phyloP scores from a whole-genome alignment of 2,329 filamentous ascomycete species.

The Claviceps citrina region DNA sequence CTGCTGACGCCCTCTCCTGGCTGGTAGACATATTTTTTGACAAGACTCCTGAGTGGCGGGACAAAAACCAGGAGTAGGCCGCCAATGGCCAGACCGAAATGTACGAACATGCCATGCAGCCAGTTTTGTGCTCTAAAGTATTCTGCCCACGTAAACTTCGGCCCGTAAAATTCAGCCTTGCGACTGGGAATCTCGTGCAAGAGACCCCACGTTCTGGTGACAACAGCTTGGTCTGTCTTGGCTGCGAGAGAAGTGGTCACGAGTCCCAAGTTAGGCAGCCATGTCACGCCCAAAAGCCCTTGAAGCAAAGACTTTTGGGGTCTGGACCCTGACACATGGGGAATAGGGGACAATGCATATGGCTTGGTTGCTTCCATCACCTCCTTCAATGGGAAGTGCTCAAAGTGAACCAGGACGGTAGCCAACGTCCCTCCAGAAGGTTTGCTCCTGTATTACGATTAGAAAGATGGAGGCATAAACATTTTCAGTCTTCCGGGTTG shows the following conservation, averaged over 20 bases:
- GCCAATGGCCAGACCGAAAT: constrained; percentile 31
- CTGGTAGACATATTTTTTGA: constrained; percentile 29
- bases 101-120: constrained; percentile 33
- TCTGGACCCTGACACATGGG: constrained; percentile 23
- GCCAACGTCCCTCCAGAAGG: constrained; percentile 54
- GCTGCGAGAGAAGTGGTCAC: constrained; percentile 37
- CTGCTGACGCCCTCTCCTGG: constrained; percentile 39
- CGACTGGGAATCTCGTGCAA: constrained; percentile 29
- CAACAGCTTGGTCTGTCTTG: constrained; percentile 35
- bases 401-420: constrained; percentile 46
- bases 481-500: neutral
- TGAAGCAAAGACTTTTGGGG: constrained; percentile 22
- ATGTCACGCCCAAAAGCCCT: constrained; percentile 33
- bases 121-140: constrained; percentile 35
- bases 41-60: constrained; percentile 29
- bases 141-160: constrained; percentile 44
- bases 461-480: no score
- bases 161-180: constrained; percentile 37
- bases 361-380: constrained; percentile 30
- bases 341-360: constrained; percentile 42
- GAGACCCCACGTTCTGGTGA: constrained; percentile 50
- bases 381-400: constrained; percentile 34
- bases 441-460: constrained; percentile 10
- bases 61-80: constrained; percentile 28
- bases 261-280: constrained; percentile 36